These are phyloP conservation scores for Cercospora sp. DNA, from an alignment of 2,329 filamentous ascomycete genomes.

Conservation along the genomic window DNA sequence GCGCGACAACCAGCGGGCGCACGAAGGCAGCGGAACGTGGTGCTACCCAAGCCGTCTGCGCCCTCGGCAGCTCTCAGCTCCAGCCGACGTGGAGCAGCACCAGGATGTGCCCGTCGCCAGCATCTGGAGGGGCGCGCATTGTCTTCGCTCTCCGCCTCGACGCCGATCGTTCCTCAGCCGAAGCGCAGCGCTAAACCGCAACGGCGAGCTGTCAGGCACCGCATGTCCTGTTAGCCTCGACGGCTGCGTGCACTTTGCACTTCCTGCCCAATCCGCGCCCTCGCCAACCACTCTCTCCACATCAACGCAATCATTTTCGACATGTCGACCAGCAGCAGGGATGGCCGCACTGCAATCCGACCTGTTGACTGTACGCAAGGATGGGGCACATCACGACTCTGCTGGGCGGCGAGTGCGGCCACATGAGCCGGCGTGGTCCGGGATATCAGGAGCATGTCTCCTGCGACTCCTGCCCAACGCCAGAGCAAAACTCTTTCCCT, in stretches of 20 bases:
- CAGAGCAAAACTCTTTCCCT: neutral
- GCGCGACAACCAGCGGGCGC: neutral
- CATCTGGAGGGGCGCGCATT: neutral
- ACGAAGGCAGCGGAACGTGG: neutral
- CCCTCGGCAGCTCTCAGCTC: too few species aligned
- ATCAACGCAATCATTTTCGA: neutral
- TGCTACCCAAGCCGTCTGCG: neutral
- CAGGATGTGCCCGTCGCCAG: neutral
- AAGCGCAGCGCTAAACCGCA: neutral
- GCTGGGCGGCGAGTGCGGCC: neutral
- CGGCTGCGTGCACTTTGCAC: neutral
- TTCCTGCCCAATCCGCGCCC: constrained; percentile 13
- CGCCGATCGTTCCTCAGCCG: neutral
- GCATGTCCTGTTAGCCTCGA: neutral
- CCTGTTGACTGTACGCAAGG: neutral
- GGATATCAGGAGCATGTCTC: neutral
- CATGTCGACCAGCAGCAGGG: neutral
- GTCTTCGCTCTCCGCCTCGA: neutral
- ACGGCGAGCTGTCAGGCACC: neutral
- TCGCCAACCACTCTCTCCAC: neutral
- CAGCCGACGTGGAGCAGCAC: neutral
- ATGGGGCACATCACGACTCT: neutral
- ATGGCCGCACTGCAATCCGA: neutral
- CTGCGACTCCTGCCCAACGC: neutral
- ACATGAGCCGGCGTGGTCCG: neutral